Percentiles rank a stretch among this genome's conserved stretches.
Conservation (phyloP, 2,329 filamentous ascomycete genomes). For the Nigrospora osmanthi region DNA sequence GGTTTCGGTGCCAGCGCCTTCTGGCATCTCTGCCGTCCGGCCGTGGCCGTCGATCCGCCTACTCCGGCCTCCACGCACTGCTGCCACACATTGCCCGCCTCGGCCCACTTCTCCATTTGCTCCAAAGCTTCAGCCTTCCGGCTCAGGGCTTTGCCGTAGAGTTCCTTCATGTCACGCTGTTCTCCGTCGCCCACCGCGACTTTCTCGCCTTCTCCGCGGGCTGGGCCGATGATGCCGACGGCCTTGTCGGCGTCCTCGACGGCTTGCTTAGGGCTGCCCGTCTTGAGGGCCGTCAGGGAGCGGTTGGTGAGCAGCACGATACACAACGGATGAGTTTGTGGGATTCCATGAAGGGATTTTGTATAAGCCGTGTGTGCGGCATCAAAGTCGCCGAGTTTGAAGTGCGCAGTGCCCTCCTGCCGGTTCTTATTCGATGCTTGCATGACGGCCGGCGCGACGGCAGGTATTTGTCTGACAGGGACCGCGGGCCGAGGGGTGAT, state of each 20-base stretch:
- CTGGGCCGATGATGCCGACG: conserved; percentile 69
- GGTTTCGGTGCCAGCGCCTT: conserved; percentile 70
- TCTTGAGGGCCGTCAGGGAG: conserved; percentile 83
- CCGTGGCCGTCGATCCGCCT: conserved; percentile 76
- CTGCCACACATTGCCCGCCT: conserved; percentile 76
- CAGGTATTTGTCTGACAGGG: conserved; percentile 48
- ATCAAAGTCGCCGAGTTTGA: conserved; percentile 90
- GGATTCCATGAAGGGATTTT: conserved; percentile 66
- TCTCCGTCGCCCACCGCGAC: conserved; percentile 62
- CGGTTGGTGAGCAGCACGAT: conserved; percentile 91
- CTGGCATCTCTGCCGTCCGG: conserved; percentile 84
- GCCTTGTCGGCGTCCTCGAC: conserved; percentile 79
- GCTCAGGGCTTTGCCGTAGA: conserved; percentile 88
- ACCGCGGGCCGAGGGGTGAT: conserved; percentile 38
- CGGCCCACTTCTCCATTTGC: conserved; percentile 88
- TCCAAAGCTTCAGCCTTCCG: conserved; percentile 94
- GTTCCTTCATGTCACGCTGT: conserved; percentile 80
- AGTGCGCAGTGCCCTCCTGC: conserved; percentile 74
- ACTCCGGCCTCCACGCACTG: conserved; percentile 75
- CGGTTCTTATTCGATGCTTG: conserved; percentile 72
- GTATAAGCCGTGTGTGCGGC: conserved; percentile 79
- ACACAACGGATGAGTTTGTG: conserved; percentile 69
- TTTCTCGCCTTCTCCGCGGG: conserved; percentile 70
- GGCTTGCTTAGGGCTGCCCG: conserved; percentile 82
- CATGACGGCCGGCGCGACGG: conserved; percentile 60